Base-by-base conservation (phyloP, 495 filamentous ascomycete species). In the Aspergillus olivimuriae region DNA sequence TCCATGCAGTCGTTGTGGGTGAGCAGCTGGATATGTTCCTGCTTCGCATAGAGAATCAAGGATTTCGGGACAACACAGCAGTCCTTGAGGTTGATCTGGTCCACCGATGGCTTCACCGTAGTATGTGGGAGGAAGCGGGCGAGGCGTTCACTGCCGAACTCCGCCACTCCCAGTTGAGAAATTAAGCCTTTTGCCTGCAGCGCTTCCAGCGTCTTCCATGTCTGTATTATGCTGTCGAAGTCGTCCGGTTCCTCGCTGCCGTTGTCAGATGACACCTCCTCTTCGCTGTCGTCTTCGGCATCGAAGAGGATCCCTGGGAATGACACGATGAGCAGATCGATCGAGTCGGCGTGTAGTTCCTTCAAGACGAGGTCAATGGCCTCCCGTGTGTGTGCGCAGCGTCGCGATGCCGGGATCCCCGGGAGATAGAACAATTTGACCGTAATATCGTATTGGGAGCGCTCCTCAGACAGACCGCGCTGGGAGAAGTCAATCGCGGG, bases 1-100 rank as follows among this genome's bases (percentile, higher is more conserved):
- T 96, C 84, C 37, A 83, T 88, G 62, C 86, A 94, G 62, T 99
- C 92, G 55, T 91, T 89, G 63, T 99, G 92, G 28, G 90, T 94
- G 41, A 96, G 65, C 44, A 99, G 66, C 57, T 96, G 87, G 32
- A 99, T 91, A 9, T 79, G 70, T 60, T 91, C 74, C 48, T 84
- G 71, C 65, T 90, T 92, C 24, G 92, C 90, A 56, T 89, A 82
- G 53, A 86, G 66, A 35, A 90, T 81, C 58, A 99, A 70, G 23
- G 87, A 83, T 50, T 89, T 89, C 16, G 92, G 92, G 31, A 97
- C 94, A 15, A 91, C 88, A 63, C 92, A 97, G 67, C 90, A 96
- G 62, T 97, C 89, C 52, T 89, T 85, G 37, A 95, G 76, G 63
- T 97, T 97, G 74, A 99, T 94, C 77, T 99, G 92, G 65, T 97